Conservation (phyloP, 306 rosid species). For the Mimosa pudica region DNA sequence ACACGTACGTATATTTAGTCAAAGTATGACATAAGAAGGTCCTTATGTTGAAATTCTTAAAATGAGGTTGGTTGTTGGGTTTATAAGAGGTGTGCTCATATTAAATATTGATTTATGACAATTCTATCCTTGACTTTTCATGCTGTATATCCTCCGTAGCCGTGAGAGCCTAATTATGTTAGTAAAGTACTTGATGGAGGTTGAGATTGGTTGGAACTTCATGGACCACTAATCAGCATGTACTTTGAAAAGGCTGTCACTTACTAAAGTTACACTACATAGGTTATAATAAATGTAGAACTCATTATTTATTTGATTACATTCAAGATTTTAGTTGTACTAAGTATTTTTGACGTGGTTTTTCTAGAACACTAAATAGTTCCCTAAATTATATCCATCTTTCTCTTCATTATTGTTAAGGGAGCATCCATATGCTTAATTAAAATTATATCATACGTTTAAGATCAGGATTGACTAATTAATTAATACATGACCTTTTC, state of each 20-base stretch:
- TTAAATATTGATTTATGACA: neutral
- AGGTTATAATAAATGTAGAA: too few species aligned
- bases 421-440: too few species aligned
- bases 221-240: neutral
- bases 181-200: neutral
- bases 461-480: too few species aligned
- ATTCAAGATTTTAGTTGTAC: too few species aligned
- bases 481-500: neutral
- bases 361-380: too few species aligned
- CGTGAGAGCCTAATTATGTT: neutral
- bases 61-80: too few species aligned
- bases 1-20: neutral
- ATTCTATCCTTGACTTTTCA: neutral
- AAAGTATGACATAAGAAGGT: neutral
- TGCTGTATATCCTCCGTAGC: neutral
- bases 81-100: too few species aligned
- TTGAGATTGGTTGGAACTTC: neutral
- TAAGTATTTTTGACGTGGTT: too few species aligned
- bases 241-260: neutral
- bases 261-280: neutral
- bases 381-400: too few species aligned
- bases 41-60: neutral
- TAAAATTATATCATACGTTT: too few species aligned
- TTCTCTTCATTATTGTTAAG: too few species aligned
- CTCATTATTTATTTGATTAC: too few species aligned